These are phyloP conservation scores for Carpinus viminea DNA, from an alignment of 306 rosid genomes.

Conservation along the genomic window DNA sequence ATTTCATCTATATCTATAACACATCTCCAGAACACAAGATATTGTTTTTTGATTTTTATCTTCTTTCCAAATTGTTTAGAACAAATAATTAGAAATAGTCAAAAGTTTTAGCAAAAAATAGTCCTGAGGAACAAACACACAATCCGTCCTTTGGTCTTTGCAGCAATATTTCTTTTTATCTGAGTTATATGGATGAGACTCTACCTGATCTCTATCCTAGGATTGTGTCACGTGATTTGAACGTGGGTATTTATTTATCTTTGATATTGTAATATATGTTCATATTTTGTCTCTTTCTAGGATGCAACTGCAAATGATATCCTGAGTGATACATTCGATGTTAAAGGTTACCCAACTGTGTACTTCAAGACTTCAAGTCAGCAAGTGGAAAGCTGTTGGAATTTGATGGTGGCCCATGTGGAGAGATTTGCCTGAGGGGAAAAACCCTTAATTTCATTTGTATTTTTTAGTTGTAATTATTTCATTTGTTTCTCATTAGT, in stretches of 20 bases:
- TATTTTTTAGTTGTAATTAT: no score
- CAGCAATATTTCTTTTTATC: not conserved
- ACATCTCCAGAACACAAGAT: not conserved
- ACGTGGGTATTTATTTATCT: no score
- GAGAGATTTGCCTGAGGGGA: no score
- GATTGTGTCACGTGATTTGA: no score
- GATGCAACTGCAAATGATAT: constrained; percentile 91
- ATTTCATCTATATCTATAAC: not conserved
- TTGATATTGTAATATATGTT: not conserved
- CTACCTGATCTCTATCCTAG: not conserved
- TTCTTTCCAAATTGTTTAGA: not conserved
- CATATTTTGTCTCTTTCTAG: constrained; percentile 37
- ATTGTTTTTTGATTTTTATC: not conserved
- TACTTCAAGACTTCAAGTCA: constrained; percentile 67
- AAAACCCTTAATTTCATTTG: no score
- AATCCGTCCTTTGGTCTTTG: no score
- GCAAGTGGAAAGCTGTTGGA: constrained; percentile 64
- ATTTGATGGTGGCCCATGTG: constrained; percentile 53
- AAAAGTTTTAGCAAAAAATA: no score
- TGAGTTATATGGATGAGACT: not conserved
- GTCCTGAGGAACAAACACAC: no score
- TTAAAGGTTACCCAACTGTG: constrained; percentile 84
- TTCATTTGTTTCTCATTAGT: no score
- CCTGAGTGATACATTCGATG: constrained; percentile 56
- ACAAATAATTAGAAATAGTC: no score